Evolutionary conservation across 257 asterid genomes (phyloP).

Genomic region (Nicotiana sylvestris): DNA sequence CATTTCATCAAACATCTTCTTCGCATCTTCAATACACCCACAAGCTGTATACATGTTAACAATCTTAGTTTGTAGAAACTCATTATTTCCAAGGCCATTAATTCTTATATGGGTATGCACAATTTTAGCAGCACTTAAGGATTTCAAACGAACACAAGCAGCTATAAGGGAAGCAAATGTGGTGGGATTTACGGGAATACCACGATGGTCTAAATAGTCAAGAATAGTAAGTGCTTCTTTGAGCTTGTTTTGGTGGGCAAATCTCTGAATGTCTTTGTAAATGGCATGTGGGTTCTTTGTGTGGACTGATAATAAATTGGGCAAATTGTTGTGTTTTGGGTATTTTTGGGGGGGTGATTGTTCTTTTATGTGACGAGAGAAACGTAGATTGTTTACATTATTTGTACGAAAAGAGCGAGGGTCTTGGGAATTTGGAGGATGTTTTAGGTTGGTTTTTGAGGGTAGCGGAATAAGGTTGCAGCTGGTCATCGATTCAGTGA

Average conservation of each 20-base stretch:
- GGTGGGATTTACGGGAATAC: slow-evolving; percentile 72
- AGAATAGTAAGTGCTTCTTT: slow-evolving; percentile 67
- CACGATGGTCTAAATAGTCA: slow-evolving; percentile 75
- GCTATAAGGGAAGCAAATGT: slow-evolving; percentile 64
- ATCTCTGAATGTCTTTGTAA: slow-evolving; percentile 62
- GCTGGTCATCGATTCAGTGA: slow-evolving; percentile 13
- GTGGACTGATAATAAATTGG: slow-evolving; percentile 52
- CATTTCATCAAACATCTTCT: slow-evolving; percentile 62
- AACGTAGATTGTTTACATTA: slow-evolving; percentile 8
- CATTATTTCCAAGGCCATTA: slow-evolving; percentile 65
- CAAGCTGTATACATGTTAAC: slow-evolving; percentile 65
- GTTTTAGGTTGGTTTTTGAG: slow-evolving; percentile 15
- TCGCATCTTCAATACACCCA: slow-evolving; percentile 72
- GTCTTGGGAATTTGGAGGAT: slow-evolving; percentile 20
- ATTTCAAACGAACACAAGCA: slow-evolving; percentile 50
- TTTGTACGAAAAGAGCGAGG: slow-evolving; percentile 22
- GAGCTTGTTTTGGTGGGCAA: slow-evolving; percentile 62
- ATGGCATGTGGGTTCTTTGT: slow-evolving; percentile 67
- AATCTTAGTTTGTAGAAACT: slow-evolving; percentile 68
- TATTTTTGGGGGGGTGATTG: slow-evolving; percentile 18
- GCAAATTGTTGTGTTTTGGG: slow-evolving; percentile 38
- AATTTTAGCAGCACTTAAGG: slow-evolving; percentile 47
- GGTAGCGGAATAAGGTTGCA: slow-evolving; percentile 28
- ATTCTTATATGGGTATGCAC: slow-evolving; percentile 63
- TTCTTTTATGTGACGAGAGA: not conserved